These are phyloP conservation scores for Sporothrix brasiliensis DNA, from an alignment of 2,329 filamentous ascomycete species.

Conservation along the genomic window DNA sequence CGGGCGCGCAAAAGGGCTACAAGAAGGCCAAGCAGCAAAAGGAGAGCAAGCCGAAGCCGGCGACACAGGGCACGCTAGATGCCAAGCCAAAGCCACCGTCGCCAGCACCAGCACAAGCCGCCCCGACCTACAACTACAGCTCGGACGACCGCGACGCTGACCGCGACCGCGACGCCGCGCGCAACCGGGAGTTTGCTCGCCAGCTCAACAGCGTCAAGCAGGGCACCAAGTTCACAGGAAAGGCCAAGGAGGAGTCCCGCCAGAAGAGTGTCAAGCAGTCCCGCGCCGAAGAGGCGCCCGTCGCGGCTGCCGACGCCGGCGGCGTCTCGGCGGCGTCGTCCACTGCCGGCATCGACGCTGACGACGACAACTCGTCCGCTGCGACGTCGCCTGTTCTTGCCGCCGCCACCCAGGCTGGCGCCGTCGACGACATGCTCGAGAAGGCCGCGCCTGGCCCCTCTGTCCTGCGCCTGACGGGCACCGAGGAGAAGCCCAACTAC, in stretches of 20 bases:
- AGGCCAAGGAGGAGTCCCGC: constrained; percentile 63
- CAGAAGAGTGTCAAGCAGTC: constrained; percentile 72
- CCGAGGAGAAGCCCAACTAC: constrained; percentile 57
- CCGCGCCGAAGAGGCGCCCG: constrained; percentile 56
- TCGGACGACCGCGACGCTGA: constrained; percentile 55
- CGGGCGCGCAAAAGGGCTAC: constrained; percentile 42
- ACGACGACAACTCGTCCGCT: constrained; percentile 76
- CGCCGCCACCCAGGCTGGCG: constrained; percentile 60
- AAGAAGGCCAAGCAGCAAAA: constrained; percentile 43
- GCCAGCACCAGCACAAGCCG: constrained; percentile 32
- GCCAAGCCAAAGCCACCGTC: constrained; percentile 44
- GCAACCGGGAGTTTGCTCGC: constrained; percentile 73
- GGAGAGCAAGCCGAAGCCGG: constrained; percentile 36
- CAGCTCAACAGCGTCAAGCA: constrained; percentile 72
- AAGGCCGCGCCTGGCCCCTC: constrained; percentile 67
- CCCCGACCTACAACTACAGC: constrained; percentile 43
- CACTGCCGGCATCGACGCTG: constrained; percentile 72
- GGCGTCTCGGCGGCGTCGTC: constrained; percentile 67
- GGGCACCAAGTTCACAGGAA: constrained; percentile 62
- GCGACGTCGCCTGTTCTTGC: constrained; percentile 64
- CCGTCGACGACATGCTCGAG: constrained; percentile 92
- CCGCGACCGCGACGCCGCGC: constrained; percentile 31
- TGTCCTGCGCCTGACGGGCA: constrained; percentile 75
- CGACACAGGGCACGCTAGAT: constrained; percentile 42
- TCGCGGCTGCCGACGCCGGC: constrained; percentile 43